Percentiles rank a stretch among this genome's conserved stretches.
These are phyloP conservation scores for Heliamphora pulchella DNA, from an alignment of 179 eudicot genomes.

Conservation along the genomic window DNA sequence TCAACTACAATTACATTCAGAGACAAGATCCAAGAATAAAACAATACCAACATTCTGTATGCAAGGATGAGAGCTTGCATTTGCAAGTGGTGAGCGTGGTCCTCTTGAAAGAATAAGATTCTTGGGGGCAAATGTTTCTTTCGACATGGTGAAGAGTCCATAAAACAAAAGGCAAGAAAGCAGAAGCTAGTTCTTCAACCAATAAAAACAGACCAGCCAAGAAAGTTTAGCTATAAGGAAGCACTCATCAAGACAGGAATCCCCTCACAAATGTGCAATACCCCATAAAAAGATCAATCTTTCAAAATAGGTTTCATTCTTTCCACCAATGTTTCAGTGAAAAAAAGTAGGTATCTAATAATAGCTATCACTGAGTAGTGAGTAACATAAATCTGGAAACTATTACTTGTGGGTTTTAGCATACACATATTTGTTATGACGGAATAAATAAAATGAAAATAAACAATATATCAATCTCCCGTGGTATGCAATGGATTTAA, in stretches of 20 bases:
- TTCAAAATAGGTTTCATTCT: constrained; percentile 18
- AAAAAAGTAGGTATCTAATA: neutral
- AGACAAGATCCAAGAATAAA: neutral
- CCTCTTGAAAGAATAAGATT: constrained; percentile 20
- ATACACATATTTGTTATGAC: neutral
- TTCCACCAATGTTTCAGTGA: constrained; percentile 20
- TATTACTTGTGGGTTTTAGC: neutral
- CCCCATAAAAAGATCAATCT: neutral
- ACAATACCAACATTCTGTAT: constrained; percentile 3
- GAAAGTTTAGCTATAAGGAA: constrained; percentile 14
- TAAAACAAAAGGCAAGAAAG: constrained; percentile 13
- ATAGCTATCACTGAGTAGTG: constrained; percentile 10
- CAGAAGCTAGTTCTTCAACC: neutral
- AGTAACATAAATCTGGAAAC: neutral
- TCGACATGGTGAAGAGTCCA: constrained; percentile 30
- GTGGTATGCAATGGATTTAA: too few relatives aligned
- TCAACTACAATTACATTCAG: constrained; percentile 10
- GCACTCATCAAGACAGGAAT: constrained; percentile 3
- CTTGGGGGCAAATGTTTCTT: constrained; percentile 22
- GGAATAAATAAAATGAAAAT: neutral
- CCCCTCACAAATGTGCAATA: constrained; percentile 5
- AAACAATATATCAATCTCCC: neutral
- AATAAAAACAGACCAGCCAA: constrained; percentile 10
- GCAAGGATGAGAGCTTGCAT: constrained; percentile 10
- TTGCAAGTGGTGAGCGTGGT: constrained; percentile 12